Conservation (phyloP, 2,329 filamentous ascomycete genomes). For the Penicillium paneum region DNA sequence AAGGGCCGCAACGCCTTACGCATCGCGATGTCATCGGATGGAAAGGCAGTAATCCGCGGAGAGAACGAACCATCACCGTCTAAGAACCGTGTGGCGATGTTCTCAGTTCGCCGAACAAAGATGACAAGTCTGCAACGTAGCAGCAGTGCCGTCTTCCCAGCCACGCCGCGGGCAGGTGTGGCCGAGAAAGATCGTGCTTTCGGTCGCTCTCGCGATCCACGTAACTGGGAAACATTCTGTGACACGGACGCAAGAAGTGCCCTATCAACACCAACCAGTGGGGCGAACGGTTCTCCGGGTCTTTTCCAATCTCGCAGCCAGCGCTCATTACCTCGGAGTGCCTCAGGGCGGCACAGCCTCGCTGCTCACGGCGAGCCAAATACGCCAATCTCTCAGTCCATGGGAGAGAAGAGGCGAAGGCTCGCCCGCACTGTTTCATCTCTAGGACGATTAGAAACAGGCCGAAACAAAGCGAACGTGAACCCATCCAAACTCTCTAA, state of each 20-base stretch:
- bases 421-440: constrained; percentile 61
- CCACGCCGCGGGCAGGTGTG: constrained; percentile 58
- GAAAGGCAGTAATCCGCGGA: constrained; percentile 80
- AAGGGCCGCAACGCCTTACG: constrained; percentile 57
- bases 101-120: constrained; percentile 48
- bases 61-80: constrained; percentile 68
- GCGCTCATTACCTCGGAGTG: constrained; percentile 47
- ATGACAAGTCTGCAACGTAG: constrained; percentile 63
- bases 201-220: constrained; percentile 79
- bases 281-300: constrained; percentile 63
- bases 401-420: constrained; percentile 58
- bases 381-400: constrained; percentile 47
- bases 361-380: constrained; percentile 44
- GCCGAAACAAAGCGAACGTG: constrained; percentile 38
- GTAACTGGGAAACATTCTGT: constrained; percentile 88
- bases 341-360: constrained; percentile 55
- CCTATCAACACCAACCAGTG: constrained; percentile 74
- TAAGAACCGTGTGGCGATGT: constrained; percentile 50
- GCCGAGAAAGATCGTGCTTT: constrained; percentile 50
- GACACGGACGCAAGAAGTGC: constrained; percentile 76
- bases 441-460: constrained; percentile 58
- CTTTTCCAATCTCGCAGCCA: constrained; percentile 70
- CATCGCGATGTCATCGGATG: constrained; percentile 79
- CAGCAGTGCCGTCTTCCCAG: constrained; percentile 62
- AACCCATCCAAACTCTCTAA: constrained; percentile 28